phyloP scores from a whole-genome alignment of 352 stramenopile species.

The Globisporangium lucens region DNA sequence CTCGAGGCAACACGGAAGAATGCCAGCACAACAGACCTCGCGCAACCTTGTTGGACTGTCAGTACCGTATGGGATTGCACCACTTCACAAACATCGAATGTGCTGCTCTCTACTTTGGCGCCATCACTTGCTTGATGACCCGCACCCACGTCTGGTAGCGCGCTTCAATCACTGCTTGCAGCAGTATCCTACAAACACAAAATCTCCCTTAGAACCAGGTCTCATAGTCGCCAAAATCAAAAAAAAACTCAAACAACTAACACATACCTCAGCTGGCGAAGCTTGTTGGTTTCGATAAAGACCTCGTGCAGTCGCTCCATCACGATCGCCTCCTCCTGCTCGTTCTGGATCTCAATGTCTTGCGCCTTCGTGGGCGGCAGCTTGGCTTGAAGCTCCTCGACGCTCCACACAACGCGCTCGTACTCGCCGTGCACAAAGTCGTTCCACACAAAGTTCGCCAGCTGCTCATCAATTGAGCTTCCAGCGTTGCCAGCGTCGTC shows the following conservation, averaged over 20 bases:
- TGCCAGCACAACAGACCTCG: not conserved
- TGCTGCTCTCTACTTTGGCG: not conserved
- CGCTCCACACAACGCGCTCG: slow-evolving; percentile 59
- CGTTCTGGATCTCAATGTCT: slow-evolving; percentile 23
- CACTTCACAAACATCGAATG: not conserved
- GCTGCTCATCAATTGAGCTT: slow-evolving; percentile 54
- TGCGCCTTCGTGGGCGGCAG: slow-evolving; percentile 31
- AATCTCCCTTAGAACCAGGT: not conserved
- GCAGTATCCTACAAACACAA: slow-evolving; percentile 29
- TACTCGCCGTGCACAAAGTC: slow-evolving; percentile 59
- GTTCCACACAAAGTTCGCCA: slow-evolving; percentile 48
- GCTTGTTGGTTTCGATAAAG: slow-evolving; percentile 45
- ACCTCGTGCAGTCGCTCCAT: slow-evolving; percentile 32
- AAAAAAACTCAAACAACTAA: not conserved
- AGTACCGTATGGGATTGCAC: not conserved
- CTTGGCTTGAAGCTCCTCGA: slow-evolving; percentile 63
- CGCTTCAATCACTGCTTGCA: slow-evolving; percentile 56
- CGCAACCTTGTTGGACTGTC: not conserved
- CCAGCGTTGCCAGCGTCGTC: slow-evolving; percentile 16
- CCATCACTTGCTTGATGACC: slow-evolving; percentile 41
- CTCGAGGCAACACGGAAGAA: not conserved
- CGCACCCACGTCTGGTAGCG: slow-evolving; percentile 43
- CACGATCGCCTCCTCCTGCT: slow-evolving; percentile 24
- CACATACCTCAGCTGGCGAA: slow-evolving; percentile 36
- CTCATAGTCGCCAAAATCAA: not conserved